Percentiles rank a stretch among this genome's conserved stretches.
Evolutionary conservation across 2,329 filamentous ascomycete genomes (phyloP).

Genomic region (Aspergillus ruber): DNA sequence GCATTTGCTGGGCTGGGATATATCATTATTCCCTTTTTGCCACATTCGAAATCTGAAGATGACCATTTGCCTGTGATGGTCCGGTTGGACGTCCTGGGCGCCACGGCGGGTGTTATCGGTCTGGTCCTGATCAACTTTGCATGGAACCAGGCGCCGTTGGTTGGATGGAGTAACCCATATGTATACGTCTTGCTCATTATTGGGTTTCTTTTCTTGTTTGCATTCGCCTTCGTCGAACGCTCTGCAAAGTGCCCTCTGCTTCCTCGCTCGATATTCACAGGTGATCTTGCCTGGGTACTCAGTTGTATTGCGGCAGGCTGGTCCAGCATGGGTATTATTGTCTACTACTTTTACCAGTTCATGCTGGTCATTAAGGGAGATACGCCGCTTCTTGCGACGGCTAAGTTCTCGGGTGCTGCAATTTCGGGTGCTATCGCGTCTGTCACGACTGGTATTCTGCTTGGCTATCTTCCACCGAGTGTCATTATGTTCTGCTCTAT

Average conservation of each 20-base stretch:
- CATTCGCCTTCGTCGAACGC: constrained; percentile 50
- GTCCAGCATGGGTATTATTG: constrained; percentile 49
- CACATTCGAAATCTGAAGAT: not conserved
- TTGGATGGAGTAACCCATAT: constrained; percentile 52
- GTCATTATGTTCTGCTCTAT: constrained; percentile 32
- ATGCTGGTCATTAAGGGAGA: constrained; percentile 32
- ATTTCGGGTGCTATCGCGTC: constrained; percentile 23
- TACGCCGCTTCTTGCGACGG: constrained; percentile 18
- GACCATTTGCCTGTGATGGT: not conserved
- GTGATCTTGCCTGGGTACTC: constrained; percentile 49
- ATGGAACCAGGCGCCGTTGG: constrained; percentile 58
- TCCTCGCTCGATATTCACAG: constrained; percentile 45
- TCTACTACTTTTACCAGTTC: constrained; percentile 46
- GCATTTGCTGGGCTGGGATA: constrained; percentile 28
- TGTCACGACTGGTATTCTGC: constrained; percentile 24
- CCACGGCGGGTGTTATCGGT: constrained; percentile 44
- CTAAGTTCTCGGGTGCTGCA: constrained; percentile 16
- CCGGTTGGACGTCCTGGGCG: constrained; percentile 34
- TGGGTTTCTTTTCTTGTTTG: constrained; percentile 46
- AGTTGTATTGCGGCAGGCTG: constrained; percentile 49
- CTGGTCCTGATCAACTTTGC: constrained; percentile 60
- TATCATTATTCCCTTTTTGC: constrained; percentile 14
- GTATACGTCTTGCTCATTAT: constrained; percentile 52
- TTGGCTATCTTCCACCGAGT: constrained; percentile 19
- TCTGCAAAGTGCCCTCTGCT: constrained; percentile 49